Evolutionary conservation across 148 eudicot genomes (phyloP), one percentile per base, ranked within the genome.

Genomic region (Bassia scoparia): DNA sequence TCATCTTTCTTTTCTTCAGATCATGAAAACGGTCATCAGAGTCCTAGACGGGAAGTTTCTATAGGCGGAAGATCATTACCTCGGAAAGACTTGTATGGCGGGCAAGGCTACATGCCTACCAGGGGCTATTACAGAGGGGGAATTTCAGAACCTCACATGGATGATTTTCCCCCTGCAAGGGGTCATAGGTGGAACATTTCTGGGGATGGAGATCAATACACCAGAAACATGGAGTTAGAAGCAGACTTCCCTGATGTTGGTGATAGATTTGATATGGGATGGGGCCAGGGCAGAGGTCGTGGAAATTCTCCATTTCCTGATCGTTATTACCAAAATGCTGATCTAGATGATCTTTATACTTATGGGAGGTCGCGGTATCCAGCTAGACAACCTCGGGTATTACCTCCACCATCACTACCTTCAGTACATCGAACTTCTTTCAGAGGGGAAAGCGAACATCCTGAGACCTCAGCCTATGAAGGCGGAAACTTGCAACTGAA

Each of bases 371-470:
- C 90, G n/a, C 61, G 96, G 71, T 86, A 84, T 87, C 79, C 96
- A 54, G 77, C 86, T 74, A 86, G 90, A 73, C 99, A 91, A 74
- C 97, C 99, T 35, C 96, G 99, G 69, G 99, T 91, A 29, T 89
- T 89, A 20, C 99, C 99, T 30, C 98, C 98, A 74, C 99, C 95
- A 52, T 81, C 89, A 71, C 56, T 91, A 30, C 79, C 79, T 71
- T 81, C 93, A 11, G 41, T 70, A 33, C 92, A 86, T 34, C 88
- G 79, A 71, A 54, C 86, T 72, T 72, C 85, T 21, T 80, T 80
- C 62, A 81, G 90, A 74, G 83, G 80, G 31, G 87, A 80, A 59
- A 78, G 69, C 75, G 91, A 88, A 53, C 85, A 37, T 71, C 77
- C 83, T 69, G 86, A 84, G 73, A 68, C 89, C 35, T 84, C 97